Percentiles rank a stretch among this genome's conserved stretches.
Evolutionary conservation across 768 basidiomycete genomes (phyloP).

Genomic region (Neoboletus magnificus): DNA sequence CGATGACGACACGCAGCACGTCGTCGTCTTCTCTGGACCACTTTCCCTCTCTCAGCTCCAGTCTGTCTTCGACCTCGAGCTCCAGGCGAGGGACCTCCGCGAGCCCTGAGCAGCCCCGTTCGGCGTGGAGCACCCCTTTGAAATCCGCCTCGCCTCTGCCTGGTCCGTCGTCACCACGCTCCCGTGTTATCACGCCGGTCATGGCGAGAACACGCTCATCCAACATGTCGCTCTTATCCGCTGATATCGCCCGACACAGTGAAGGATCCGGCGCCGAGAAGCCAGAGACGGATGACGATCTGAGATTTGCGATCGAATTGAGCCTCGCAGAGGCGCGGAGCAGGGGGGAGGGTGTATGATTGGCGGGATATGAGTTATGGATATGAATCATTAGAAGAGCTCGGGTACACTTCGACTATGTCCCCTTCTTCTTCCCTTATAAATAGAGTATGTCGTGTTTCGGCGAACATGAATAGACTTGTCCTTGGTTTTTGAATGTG

Average conservation of each 20-base stretch:
- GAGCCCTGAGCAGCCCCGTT: conserved; percentile 17
- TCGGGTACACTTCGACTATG: neutral
- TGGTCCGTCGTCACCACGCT: conserved; percentile 17
- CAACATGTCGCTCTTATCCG: conserved; percentile 14
- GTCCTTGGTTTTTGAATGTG: neutral
- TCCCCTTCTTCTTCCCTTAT: neutral
- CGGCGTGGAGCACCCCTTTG: conserved; percentile 42
- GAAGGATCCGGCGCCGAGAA: neutral
- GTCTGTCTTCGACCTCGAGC: conserved; percentile 23
- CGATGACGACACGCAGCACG: conserved; percentile 8
- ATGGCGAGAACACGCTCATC: conserved; percentile 6
- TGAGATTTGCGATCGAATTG: conserved; percentile 62
- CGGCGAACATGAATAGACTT: conserved; percentile 1
- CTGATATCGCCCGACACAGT: conserved; percentile 8
- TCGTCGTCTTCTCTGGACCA: conserved; percentile 27
- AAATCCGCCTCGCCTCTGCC: conserved; percentile 17
- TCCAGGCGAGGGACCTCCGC: conserved; percentile 15
- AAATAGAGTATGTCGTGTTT: neutral
- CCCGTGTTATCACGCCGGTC: conserved; percentile 9
- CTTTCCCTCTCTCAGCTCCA: conserved; percentile 36
- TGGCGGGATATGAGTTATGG: neutral
- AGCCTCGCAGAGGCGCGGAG: conserved; percentile 56
- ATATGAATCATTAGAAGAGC: neutral
- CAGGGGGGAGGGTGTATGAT: conserved; percentile 10
- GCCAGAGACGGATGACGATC: conserved; percentile 45